These are phyloP conservation scores for Francoa sonchifolia DNA, from an alignment of 441 rosid genomes.

Conservation along the genomic window DNA sequence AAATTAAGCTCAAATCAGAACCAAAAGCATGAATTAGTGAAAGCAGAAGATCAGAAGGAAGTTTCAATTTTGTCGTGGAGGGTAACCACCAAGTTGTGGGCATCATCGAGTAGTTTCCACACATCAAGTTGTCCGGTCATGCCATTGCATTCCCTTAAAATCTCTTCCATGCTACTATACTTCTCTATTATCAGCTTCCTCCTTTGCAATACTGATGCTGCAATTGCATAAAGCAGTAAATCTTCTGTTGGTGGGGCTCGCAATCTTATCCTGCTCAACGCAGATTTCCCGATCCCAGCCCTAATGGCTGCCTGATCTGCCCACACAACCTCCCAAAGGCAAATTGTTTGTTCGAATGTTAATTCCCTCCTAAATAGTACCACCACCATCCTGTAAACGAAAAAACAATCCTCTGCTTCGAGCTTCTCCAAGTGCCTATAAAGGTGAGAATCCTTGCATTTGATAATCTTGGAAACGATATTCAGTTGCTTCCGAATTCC, in stretches of 20 bases:
- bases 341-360: slow-evolving; percentile 68
- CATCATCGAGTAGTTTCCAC: slow-evolving; percentile 89
- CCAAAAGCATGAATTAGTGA: slow-evolving; percentile 12
- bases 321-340: slow-evolving; percentile 97
- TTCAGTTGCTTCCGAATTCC: slow-evolving; percentile 83
- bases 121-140: slow-evolving; percentile 93
- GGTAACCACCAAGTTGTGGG: slow-evolving; percentile 70
- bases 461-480: slow-evolving; percentile 73
- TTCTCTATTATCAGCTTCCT: slow-evolving; percentile 81
- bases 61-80: slow-evolving; percentile 69
- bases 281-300: slow-evolving; percentile 70
- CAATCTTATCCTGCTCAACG: slow-evolving; percentile 73
- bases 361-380: slow-evolving; percentile 82
- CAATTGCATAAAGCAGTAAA: slow-evolving; percentile 70
- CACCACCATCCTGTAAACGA: slow-evolving; percentile 90
- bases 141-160: slow-evolving; percentile 82
- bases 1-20: too few species aligned
- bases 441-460: slow-evolving; percentile 70
- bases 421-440: slow-evolving; percentile 83
- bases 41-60: slow-evolving; percentile 19
- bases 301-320: slow-evolving; percentile 92
- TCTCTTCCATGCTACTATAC: slow-evolving; percentile 89
- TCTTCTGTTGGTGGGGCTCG: slow-evolving; percentile 82
- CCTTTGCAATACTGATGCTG: slow-evolving; percentile 80
- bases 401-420: slow-evolving; percentile 90